Percentiles rank a stretch among this genome's conserved stretches.
Evolutionary conservation across 495 filamentous ascomycete species (phyloP).

Genomic region (Penicillium cataractarum): DNA sequence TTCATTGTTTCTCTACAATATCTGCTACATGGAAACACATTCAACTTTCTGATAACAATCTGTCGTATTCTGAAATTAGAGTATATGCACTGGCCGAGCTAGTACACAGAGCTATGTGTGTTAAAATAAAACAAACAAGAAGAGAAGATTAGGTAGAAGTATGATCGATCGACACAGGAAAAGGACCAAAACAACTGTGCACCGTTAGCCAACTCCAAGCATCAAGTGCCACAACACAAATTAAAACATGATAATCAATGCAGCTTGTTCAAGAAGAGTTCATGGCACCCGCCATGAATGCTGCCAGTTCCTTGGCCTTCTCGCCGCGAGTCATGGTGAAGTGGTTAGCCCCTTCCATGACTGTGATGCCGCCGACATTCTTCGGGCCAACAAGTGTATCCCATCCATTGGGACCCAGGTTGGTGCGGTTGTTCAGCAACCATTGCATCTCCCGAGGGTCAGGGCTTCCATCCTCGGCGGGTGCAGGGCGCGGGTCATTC

Average conservation of each 20-base stretch:
- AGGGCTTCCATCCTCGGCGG: slow-evolving; percentile 61
- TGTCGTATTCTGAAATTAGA: neutral
- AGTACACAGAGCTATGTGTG: slow-evolving; percentile 14
- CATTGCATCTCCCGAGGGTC: slow-evolving; percentile 67
- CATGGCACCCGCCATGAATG: slow-evolving; percentile 38
- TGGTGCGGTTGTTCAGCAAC: slow-evolving; percentile 75
- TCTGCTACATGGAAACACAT: neutral
- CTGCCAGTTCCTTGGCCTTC: slow-evolving; percentile 41
- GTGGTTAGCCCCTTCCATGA: slow-evolving; percentile 46
- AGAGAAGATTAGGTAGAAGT: slow-evolving; percentile 2
- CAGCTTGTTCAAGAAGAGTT: slow-evolving; percentile 18
- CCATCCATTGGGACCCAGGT: slow-evolving; percentile 82
- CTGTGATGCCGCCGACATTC: slow-evolving; percentile 65
- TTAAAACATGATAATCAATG: slow-evolving; percentile 6
- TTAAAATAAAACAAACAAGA: slow-evolving; percentile 15
- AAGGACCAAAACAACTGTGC: slow-evolving; percentile 7
- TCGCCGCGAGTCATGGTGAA: slow-evolving; percentile 47
- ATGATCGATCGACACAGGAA: neutral
- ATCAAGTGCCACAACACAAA: neutral
- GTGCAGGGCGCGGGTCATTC: slow-evolving; percentile 69
- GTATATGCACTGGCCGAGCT: neutral
- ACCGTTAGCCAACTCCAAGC: neutral
- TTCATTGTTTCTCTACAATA: no score
- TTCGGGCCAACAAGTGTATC: slow-evolving; percentile 68
- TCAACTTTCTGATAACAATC: neutral